Conservation (phyloP, 2,329 filamentous ascomycete genomes). For the Metarhizium anisopliae region DNA sequence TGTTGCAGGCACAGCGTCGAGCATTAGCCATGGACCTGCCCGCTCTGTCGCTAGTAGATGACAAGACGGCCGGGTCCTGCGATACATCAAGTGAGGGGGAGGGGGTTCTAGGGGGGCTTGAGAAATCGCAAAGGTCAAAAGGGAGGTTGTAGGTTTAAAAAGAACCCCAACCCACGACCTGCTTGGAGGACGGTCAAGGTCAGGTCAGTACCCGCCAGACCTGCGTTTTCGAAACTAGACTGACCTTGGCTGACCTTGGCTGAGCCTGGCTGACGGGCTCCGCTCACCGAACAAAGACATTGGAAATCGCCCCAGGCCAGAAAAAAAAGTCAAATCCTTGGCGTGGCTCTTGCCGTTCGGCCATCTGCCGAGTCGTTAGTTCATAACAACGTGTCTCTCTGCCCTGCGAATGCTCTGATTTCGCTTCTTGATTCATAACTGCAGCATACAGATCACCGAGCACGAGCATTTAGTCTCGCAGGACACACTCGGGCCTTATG, state of each 20-base stretch:
- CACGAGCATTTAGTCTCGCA: neutral
- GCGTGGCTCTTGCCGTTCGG: neutral
- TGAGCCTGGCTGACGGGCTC: neutral
- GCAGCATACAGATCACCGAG: neutral
- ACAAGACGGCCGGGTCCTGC: neutral
- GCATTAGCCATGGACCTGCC: conserved; percentile 1
- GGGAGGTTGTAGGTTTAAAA: neutral
- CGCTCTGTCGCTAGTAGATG: conserved; percentile 3
- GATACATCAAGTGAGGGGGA: neutral
- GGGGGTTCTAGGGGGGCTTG: neutral
- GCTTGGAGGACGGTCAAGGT: neutral
- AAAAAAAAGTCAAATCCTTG: neutral
- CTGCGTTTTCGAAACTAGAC: too few species aligned
- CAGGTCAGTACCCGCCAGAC: too few species aligned
- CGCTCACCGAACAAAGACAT: neutral
- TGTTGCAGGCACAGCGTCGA: neutral
- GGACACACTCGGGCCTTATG: too few species aligned
- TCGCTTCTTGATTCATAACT: neutral
- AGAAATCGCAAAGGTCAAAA: neutral
- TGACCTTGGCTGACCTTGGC: neutral
- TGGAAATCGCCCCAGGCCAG: neutral
- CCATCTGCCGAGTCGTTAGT: neutral
- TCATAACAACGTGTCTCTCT: neutral
- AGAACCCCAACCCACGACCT: neutral
- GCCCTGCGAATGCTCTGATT: neutral